Conservation (phyloP, 768 basidiomycete species). For the Leccinum boreale region DNA sequence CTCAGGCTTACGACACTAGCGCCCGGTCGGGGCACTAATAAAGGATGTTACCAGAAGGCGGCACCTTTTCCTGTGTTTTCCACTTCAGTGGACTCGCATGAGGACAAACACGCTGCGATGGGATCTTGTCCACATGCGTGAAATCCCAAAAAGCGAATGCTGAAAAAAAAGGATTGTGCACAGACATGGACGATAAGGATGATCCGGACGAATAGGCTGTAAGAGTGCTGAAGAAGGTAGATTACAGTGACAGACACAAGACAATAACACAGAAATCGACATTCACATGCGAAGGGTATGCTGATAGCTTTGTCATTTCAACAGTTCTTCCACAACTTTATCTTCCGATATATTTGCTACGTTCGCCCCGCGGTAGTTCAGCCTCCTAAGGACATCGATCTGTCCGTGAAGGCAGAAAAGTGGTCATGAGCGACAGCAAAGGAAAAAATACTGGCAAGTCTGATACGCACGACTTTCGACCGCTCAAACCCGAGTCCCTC, state of each 20-base stretch:
- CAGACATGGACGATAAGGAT: constrained; percentile 9
- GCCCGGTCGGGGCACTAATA: not conserved
- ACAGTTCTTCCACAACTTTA: constrained; percentile 79
- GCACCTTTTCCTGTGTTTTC: not conserved
- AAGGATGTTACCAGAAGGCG: not conserved
- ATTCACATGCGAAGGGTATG: constrained; percentile 27
- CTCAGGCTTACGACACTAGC: not conserved
- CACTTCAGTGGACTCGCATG: constrained; percentile 7
- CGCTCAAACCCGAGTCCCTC: constrained; percentile 79
- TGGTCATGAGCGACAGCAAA: not conserved
- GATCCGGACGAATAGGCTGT: constrained; percentile 16
- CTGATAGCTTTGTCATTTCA: constrained; percentile 46
- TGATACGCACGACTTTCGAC: constrained; percentile 73
- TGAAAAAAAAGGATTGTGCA: constrained; percentile 4
- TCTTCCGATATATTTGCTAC: constrained; percentile 79
- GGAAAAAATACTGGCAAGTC: not conserved
- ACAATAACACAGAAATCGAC: constrained; percentile 24
- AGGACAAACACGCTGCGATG: constrained; percentile 3
- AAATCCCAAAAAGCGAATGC: constrained; percentile 1
- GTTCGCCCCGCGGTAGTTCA: constrained; percentile 87
- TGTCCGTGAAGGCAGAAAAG: constrained; percentile 25
- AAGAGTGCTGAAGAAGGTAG: constrained; percentile 16
- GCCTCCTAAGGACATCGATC: constrained; percentile 84
- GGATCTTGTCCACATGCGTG: constrained; percentile 4
- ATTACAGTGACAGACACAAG: constrained; percentile 25